Evolutionary conservation across 2,329 filamentous ascomycete genomes (phyloP).

Genomic region (Scytalidium lignicola): DNA sequence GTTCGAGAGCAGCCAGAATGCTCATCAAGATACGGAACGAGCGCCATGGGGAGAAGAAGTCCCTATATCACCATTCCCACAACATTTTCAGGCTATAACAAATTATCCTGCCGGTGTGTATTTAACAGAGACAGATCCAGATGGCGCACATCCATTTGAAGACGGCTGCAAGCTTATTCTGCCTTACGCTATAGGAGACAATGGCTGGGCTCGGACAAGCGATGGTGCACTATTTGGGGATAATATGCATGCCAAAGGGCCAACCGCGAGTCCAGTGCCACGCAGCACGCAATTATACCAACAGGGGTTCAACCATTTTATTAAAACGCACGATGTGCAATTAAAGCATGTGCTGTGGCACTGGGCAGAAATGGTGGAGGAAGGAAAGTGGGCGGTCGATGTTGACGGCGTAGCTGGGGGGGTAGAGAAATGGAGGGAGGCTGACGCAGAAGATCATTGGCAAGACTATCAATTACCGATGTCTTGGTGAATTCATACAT

Average conservation of each 20-base stretch:
- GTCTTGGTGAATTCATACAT: too few relatives aligned
- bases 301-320: slow-evolving; percentile 8
- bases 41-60: too few relatives aligned
- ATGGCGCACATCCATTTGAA: slow-evolving; percentile 3
- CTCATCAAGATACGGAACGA: too few relatives aligned
- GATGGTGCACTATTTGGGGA: slow-evolving; percentile 4
- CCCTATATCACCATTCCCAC: too few relatives aligned
- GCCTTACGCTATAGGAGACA: slow-evolving; percentile 5
- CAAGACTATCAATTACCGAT: slow-evolving; percentile 1
- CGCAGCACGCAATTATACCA: slow-evolving; percentile 6
- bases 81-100: too few relatives aligned
- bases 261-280: neutral
- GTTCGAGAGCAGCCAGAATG: too few relatives aligned
- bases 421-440: slow-evolving; percentile 9
- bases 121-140: neutral
- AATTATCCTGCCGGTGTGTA: slow-evolving; percentile 8
- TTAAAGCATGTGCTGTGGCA: slow-evolving; percentile 1
- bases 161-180: slow-evolving; percentile 7
- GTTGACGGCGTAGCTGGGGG: slow-evolving; percentile 5
- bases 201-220: slow-evolving; percentile 2
- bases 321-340: neutral
- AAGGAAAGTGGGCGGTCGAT: slow-evolving; percentile 7
- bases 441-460: slow-evolving; percentile 3
- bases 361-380: slow-evolving; percentile 9
- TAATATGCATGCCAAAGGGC: slow-evolving; percentile 1